Base-by-base conservation (phyloP, 352 stramenopile species). In the Globisporangium nunn region DNA sequence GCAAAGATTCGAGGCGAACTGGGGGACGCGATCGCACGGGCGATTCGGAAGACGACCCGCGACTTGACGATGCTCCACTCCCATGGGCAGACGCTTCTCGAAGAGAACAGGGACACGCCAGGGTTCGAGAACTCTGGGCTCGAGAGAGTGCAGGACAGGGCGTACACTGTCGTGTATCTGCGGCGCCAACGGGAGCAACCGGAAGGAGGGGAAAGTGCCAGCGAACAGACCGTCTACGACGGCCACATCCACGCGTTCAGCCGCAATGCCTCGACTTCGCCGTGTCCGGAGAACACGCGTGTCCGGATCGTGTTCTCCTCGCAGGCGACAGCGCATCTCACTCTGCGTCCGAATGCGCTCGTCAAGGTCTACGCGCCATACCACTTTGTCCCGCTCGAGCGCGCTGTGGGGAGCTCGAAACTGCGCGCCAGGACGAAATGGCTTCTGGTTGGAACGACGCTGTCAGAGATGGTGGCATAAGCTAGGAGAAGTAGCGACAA, bases 51-150 rank as follows among this genome's bases (percentile, higher is more conserved):
- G 58, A 74, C 64, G 0, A 79, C 78, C 14, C 68, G 78, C 3
- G 80, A 90, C 33, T 63, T 88, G 39, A 90, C 80, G 10, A 48
- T 90, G 44, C 53, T 90, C 2, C 64, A 75, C 10, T 84, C 75
- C 0, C 64, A 76, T 4, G 71, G 68, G 0, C 80, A 86, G 41
- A 83, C 75, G 17, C 59, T 90, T 6, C 50, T 90, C 10, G 60
- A 66, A 7, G 58, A 72, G 23, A 43, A 43, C 33, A 52, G 35
- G 15, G 64, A 74, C 0, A 57, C n/a, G n/a, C 53, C 28, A 29
- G 48, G 57, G 14, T 58, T 52, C 17, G 58, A 52, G 30, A 12
- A 53, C 33, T 58, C 61, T 8, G 68, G 56, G 2, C 57, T 82
- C 6, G 70, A 78, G 23, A 68, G 66, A 0, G 64, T 90, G 47